Conservation (phyloP, 345 rosid species). For the Passiflora organensis region DNA sequence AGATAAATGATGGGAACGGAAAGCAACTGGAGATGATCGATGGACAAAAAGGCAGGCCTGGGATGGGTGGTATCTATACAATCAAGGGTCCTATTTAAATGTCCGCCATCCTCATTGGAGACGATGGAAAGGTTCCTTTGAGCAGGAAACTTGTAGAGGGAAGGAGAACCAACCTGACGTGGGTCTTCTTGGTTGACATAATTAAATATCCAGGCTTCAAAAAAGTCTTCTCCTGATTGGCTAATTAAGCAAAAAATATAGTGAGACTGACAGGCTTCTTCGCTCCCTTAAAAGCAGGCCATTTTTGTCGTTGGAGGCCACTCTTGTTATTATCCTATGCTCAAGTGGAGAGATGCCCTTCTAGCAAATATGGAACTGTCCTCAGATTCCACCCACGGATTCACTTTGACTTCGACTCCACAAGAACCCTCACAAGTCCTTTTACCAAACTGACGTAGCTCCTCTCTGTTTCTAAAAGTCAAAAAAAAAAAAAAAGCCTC, state of each 20-base stretch:
- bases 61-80: too few species aligned
- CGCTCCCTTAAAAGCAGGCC: slow-evolving; percentile 39
- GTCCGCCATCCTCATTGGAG: slow-evolving; percentile 18
- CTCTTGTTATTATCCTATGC: slow-evolving; percentile 13
- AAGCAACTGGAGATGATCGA: slow-evolving; percentile 3
- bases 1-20: slow-evolving; percentile 34
- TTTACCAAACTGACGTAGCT: too few species aligned
- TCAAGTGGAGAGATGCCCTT: slow-evolving; percentile 16
- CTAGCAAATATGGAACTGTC: neutral
- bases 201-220: neutral
- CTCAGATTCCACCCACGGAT: slow-evolving; percentile 12
- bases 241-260: neutral
- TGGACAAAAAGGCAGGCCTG: neutral
- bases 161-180: slow-evolving; percentile 25
- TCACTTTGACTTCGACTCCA: slow-evolving; percentile 1
- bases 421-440: too few species aligned
- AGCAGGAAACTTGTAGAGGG: neutral
- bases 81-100: slow-evolving; percentile 19
- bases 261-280: slow-evolving; percentile 34
- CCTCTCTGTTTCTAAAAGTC: too few species aligned
- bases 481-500: too few species aligned
- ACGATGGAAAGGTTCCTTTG: slow-evolving; percentile 23
- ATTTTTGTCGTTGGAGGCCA: slow-evolving; percentile 43
- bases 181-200: slow-evolving; percentile 38
- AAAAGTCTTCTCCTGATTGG: slow-evolving; percentile 23